These are phyloP conservation scores for Rhizomucor miehei DNA, from an alignment of 371 early-diverging fungal genomes.

Conservation along the genomic window DNA sequence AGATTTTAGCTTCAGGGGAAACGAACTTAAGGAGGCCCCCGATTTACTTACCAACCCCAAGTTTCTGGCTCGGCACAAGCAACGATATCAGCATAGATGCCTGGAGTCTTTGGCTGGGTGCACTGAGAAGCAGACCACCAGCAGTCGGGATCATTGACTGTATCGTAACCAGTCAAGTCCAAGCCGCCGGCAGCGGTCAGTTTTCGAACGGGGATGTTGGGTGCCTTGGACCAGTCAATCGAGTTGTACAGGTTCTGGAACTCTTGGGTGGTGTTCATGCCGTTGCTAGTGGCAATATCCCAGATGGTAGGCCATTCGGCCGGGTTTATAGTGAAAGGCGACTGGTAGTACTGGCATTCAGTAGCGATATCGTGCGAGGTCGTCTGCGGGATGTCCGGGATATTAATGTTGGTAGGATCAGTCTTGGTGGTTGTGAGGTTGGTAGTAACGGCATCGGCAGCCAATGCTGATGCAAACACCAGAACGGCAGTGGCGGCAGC, in stretches of 20 bases:
- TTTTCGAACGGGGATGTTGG: slow-evolving; percentile 34
- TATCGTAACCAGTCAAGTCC: slow-evolving; percentile 31
- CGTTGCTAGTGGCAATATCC: slow-evolving; percentile 47
- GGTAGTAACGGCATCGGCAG: slow-evolving; percentile 6
- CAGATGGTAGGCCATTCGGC: slow-evolving; percentile 48
- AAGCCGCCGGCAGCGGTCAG: slow-evolving; percentile 24
- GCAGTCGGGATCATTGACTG: slow-evolving; percentile 40
- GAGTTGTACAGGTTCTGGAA: slow-evolving; percentile 43
- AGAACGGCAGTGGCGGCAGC: too few relatives aligned
- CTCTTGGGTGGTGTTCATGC: slow-evolving; percentile 40
- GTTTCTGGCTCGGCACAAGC: slow-evolving; percentile 39
- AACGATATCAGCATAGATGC: slow-evolving; percentile 33
- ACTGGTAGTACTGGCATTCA: slow-evolving; percentile 21
- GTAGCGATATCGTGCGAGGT: slow-evolving; percentile 22
- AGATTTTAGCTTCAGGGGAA: slow-evolving; percentile 1
- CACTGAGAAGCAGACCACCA: slow-evolving; percentile 51
- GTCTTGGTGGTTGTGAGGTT: slow-evolving; percentile 18
- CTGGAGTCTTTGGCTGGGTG: slow-evolving; percentile 29
- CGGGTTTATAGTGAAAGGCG: slow-evolving; percentile 21
- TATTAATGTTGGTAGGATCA: slow-evolving; percentile 25
- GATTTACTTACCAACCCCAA: slow-evolving; percentile 38
- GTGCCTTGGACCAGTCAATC: slow-evolving; percentile 44
- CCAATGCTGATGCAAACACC: too few relatives aligned
- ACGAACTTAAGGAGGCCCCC: not conserved
- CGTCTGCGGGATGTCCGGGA: slow-evolving; percentile 28